Percentiles rank a stretch among this genome's conserved stretches.
These are phyloP conservation scores for Linum tenue DNA, from an alignment of 345 rosid species.

Conservation along the genomic window DNA sequence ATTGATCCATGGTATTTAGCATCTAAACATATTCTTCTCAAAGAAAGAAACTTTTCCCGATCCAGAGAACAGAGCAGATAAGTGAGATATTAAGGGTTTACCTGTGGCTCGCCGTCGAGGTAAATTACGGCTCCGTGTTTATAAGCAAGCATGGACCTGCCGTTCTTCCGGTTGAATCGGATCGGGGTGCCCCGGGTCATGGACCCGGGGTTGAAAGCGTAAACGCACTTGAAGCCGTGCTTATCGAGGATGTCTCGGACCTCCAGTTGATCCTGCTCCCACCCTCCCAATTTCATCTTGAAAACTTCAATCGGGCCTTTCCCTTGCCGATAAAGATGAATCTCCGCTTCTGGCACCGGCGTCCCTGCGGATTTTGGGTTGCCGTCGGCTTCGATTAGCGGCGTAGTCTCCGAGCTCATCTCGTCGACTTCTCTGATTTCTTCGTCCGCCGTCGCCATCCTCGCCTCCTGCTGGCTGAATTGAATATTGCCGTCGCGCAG, in stretches of 20 bases:
- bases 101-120: constrained; percentile 90
- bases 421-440: constrained; percentile 49
- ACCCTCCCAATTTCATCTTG: constrained; percentile 65
- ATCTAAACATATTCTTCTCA: no score
- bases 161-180: constrained; percentile 66
- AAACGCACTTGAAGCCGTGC: constrained; percentile 62
- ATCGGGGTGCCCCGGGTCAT: constrained; percentile 83
- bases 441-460: constrained; percentile 22
- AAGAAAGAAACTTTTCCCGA: background rate
- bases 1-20: no score
- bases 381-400: constrained; percentile 2
- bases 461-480: background rate
- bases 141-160: constrained; percentile 62
- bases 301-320: constrained; percentile 82
- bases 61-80: background rate
- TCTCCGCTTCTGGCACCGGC: constrained; percentile 69
- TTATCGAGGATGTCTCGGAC: constrained; percentile 64
- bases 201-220: constrained; percentile 53
- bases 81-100: constrained; percentile 11
- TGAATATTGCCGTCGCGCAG: background rate
- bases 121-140: constrained; percentile 58
- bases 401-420: background rate
- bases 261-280: constrained; percentile 86
- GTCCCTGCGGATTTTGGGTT: constrained; percentile 26
- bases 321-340: constrained; percentile 60